Base-by-base conservation (phyloP, 2,329 filamentous ascomycete species). In the Xylaria digitata region DNA sequence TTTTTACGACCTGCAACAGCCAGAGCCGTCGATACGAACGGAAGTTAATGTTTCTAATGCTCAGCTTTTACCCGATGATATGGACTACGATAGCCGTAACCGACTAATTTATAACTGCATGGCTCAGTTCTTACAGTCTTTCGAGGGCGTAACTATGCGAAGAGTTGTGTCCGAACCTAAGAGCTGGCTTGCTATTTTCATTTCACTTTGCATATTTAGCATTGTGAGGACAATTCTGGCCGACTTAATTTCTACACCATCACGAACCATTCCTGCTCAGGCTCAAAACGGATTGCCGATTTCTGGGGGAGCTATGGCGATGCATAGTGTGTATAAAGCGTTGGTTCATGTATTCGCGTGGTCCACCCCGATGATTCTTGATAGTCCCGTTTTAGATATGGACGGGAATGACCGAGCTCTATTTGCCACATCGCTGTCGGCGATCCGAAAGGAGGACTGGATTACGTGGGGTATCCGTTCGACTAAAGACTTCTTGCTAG, bases 191-290 rank as follows among this genome's bases (percentile, higher is more conserved):
- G 83, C 86, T 1, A 74, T 82, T 3, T 86, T 88, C 66, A 78
- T 86, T 56, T 83, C 86, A 13, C 75, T 89, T 19, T 87, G 86
- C 74, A 83, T 89, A n/a, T 87, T 89, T 71, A 88, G 85, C 72
- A 79, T 86, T 32, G 81, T 84, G 21, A 82, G 83, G 55, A 85
- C 85, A 0, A 80, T 89, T 1, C 76, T 88, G 5, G 78, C 83
- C 17, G 84, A 87, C 62, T 77, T 85, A 40, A 77, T 79, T 23
- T 77, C 79, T 26, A 76, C 76, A 21, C 73, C 72, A n/a, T 69
- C 76, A 26, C 72, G 76, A 56, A 67, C 68, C 3, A 67, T 74
- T 43, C 60, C 73, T 17, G 52, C 65, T 5, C 75, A 76, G 46
- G 54, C 74, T 19, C 75, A 74, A 63, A 69, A 70, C 9, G 71